Percentiles rank a stretch among this genome's conserved stretches.
Conservation (phyloP, 805 yeast species). For the Candida maltosa region DNA sequence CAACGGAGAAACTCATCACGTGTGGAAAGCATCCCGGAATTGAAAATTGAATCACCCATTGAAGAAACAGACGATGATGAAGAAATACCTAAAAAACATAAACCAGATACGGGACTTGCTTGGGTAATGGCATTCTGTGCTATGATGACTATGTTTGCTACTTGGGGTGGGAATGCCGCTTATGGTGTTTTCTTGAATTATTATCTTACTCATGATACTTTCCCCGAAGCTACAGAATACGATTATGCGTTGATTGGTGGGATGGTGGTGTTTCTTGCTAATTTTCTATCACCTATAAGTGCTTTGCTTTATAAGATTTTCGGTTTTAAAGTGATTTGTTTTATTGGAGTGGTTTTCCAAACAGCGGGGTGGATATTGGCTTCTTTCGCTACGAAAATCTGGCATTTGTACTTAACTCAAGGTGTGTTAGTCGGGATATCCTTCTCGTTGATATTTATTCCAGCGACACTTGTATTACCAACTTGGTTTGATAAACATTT, state of each 20-base stretch:
- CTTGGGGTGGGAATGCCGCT: slow-evolving; percentile 59
- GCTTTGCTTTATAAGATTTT: slow-evolving; percentile 44
- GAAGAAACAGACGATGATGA: slow-evolving; percentile 5
- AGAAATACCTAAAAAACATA: slow-evolving; percentile 8
- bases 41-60: too few species aligned
- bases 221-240: slow-evolving; percentile 41
- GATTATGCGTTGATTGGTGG: slow-evolving; percentile 54
- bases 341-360: slow-evolving; percentile 42
- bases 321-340: slow-evolving; percentile 48
- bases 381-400: slow-evolving; percentile 44
- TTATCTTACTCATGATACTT: slow-evolving; percentile 35
- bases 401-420: slow-evolving; percentile 53
- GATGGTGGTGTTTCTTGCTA: slow-evolving; percentile 49
- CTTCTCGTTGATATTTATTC: slow-evolving; percentile 41
- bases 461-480: slow-evolving; percentile 42
- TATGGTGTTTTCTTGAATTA: slow-evolving; percentile 57
- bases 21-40: too few species aligned
- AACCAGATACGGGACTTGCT: slow-evolving; percentile 49
- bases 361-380: slow-evolving; percentile 47
- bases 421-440: slow-evolving; percentile 50
- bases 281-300: slow-evolving; percentile 52
- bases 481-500: slow-evolving; percentile 47
- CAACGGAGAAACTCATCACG: slow-evolving; percentile 1
- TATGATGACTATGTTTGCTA: slow-evolving; percentile 42
- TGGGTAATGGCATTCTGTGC: slow-evolving; percentile 54